phyloP scores from a whole-genome alignment of 2,329 filamentous ascomycete genomes.

The Botrytis tulipae region DNA sequence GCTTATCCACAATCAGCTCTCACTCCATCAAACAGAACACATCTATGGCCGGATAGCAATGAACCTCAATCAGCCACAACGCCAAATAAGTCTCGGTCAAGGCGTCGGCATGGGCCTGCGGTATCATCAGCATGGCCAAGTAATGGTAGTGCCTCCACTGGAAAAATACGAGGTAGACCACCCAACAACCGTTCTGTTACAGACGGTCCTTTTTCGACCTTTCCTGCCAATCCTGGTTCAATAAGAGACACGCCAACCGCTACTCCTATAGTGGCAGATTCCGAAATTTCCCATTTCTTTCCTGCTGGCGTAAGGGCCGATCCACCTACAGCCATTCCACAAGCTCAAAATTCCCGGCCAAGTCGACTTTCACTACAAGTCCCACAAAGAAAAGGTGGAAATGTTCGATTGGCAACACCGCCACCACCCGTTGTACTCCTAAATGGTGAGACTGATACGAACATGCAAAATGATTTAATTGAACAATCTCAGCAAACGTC shows the following conservation, averaged over 20 bases:
- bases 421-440: conserved; percentile 46
- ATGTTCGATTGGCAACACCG: conserved; percentile 61
- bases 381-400: conserved; percentile 57
- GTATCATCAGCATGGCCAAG: conserved; percentile 89
- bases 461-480: conserved; percentile 37
- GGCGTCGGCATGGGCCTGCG: conserved; percentile 74
- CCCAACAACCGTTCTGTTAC: conserved; percentile 67
- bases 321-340: conserved; percentile 26
- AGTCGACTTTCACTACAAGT: conserved; percentile 61
- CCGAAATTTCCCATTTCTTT: conserved; percentile 40
- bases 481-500: conserved; percentile 28
- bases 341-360: conserved; percentile 40
- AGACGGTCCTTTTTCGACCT: conserved; percentile 68
- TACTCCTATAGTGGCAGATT: conserved; percentile 46
- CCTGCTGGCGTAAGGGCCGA: conserved; percentile 29
- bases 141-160: conserved; percentile 57
- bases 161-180: conserved; percentile 76
- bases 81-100: conserved; percentile 55
- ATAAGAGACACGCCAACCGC: conserved; percentile 44
- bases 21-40: conserved; percentile 57
- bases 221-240: conserved; percentile 58
- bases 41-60: conserved; percentile 45
- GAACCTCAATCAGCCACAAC: conserved; percentile 75
- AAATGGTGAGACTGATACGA: conserved; percentile 43
- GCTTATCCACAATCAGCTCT: conserved; percentile 78